A percentile compares a stretch with the other conserved stretches of the same genome.
Evolutionary conservation across 2,329 filamentous ascomycete species (phyloP).

Genomic region (Keithomyces neogunnii): DNA sequence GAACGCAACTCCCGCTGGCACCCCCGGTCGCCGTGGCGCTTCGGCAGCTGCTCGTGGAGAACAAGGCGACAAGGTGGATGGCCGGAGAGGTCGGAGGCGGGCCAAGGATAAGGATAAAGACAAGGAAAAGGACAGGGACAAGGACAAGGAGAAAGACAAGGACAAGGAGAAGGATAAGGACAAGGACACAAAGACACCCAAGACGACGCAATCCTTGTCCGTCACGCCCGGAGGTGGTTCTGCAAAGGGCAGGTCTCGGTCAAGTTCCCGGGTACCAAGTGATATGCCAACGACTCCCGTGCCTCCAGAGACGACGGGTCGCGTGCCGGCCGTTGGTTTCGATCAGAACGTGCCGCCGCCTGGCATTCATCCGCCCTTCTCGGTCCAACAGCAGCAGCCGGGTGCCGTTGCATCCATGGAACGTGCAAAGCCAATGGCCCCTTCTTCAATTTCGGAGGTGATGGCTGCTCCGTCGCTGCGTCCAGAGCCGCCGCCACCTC

Average conservation of each 20-base stretch:
- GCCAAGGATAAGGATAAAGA: conserved; percentile 28
- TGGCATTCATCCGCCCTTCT: conserved; percentile 34
- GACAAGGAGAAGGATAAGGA: conserved; percentile 23
- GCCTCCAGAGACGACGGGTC: conserved; percentile 28
- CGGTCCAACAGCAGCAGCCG: conserved; percentile 13
- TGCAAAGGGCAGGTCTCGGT: conserved; percentile 43
- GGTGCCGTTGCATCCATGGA: conserved; percentile 23
- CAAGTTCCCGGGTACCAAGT: conserved; percentile 40
- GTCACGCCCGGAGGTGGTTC: conserved; percentile 30
- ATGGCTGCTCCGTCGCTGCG: conserved; percentile 49
- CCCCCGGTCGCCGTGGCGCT: conserved; percentile 43
- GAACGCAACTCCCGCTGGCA: conserved; percentile 46
- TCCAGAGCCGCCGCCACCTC: conserved; percentile 41
- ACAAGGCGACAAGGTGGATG: conserved; percentile 36
- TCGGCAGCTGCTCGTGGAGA: conserved; percentile 31
- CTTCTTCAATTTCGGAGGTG: conserved; percentile 39
- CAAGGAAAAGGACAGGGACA: conserved; percentile 11
- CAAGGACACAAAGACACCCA: conserved; percentile 30
- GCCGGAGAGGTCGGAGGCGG: conserved; percentile 29
- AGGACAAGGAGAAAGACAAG: conserved; percentile 26
- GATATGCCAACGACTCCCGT: conserved; percentile 22
- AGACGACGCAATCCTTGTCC: conserved; percentile 35
- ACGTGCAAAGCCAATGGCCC: conserved; percentile 23
- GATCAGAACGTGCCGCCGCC: conserved; percentile 25
- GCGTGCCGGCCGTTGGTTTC: conserved; percentile 31